Base-by-base conservation (phyloP, 768 basidiomycete species). In the Phanerodontia chrysosporium region DNA sequence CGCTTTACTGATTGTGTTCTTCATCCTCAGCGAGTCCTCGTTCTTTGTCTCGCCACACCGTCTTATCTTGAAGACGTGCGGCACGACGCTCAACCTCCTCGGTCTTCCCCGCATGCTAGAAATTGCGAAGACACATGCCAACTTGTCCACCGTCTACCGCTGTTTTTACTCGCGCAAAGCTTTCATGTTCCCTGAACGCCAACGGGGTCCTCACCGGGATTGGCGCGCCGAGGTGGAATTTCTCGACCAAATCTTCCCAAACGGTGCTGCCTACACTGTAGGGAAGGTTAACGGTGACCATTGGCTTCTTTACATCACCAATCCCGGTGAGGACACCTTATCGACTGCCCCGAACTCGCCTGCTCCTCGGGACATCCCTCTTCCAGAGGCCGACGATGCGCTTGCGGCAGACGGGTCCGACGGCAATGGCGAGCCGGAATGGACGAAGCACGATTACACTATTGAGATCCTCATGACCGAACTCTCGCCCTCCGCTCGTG, bases 171-270 rank as follows among this genome's bases (percentile, higher is more conserved):
- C 95, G 44, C 87, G 96, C 65, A 99, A 98, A 75, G 89, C 90
- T 7, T 99, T 98, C 83, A 98, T 98, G 90, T 99, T 98, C 74
- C 97, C 97, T 8, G 97, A 99, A 72, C 85, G 91, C 24, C 97
- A 99, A 70, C 76, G 77, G 22, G 95, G 94, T 3, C 95, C 95
- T 16, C 97, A 99, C 74, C 80, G 85, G 58, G 91, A 94, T 67
- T 99, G 97, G 97, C 84, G 84, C 59, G 83, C 90, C 58, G 97
- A 99, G 75, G 90, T 98, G 67, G 83, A 86, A 58, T 98, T 86
- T 70, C 80, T 99, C 52, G 96, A 99, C 69, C 83, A 83, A 61
- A 86, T 95, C 62, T 98, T 99, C 73, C 80, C 81, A 65, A 83
- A 84, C 70, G 95, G 95, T 49, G 84, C 93, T 7, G 97, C 95